Evolutionary conservation across 345 rosid genomes (phyloP), one percentile per base, ranked within the genome.

Genomic region (Ceriops zippeliana): DNA sequence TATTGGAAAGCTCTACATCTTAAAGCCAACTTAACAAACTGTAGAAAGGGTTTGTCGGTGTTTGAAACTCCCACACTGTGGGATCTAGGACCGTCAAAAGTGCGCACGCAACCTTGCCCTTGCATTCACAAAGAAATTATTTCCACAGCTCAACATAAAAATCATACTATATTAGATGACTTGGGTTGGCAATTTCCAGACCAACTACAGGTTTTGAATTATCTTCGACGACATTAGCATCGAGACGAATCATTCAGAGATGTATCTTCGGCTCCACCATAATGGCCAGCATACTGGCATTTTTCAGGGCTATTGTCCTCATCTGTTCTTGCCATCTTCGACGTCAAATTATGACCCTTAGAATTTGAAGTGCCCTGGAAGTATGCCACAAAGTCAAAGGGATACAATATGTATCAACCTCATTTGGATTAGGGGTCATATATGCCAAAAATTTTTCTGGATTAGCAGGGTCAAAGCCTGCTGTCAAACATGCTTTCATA

Each of bases 201-300:
- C n/a, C 56, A 47, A 60, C 46, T 21, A 17, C 28, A 21, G 3
- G 28, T 19, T 9, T 52, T 7, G 51, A 42, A 47, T 8, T 22
- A 20, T 35, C 28, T 31, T 42, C 30, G 5, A 19, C 22, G 60
- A 67, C 77, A 47, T 54, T 61, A 24, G 32, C 53, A 70, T 31
- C 46, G 37, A 35, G 24, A 64, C 51, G 51, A 52, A 31, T 91
- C 86, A 91, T 34, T 86, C 97, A 54, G 92, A 89, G 65, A 83
- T 70, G 66, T 86, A 75, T 91, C 96, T 76, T 93, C 97, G 7
- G 74, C 89, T 32, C 80, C 91, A 52, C 88, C 84, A 42, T 78
- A 85, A 54, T 84, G 90, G 52, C 82, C 89, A 42, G 68, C 65
- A 65, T 79, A 85, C 69, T 81, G 78, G 21, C 78, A 62, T 73